Conservation (phyloP, 1,284 basidiomycete genomes). For the Fistulinella cinereoalba region DNA sequence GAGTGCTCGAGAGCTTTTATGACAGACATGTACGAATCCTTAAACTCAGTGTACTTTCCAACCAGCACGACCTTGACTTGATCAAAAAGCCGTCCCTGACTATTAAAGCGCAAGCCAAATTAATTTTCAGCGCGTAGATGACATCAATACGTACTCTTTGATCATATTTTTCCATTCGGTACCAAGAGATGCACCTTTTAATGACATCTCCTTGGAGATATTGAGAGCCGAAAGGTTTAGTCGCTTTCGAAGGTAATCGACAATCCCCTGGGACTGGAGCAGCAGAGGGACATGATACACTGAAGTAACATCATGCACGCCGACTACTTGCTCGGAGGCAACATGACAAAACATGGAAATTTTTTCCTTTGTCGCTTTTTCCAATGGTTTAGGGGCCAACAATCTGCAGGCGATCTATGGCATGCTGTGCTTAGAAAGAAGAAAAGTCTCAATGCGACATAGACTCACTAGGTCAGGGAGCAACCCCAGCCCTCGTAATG, state of each 20-base stretch:
- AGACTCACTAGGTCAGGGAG: conserved; percentile 88
- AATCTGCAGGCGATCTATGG: conserved; percentile 88
- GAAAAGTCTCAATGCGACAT: too few species aligned
- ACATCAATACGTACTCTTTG: conserved; percentile 46
- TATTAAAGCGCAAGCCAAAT: conserved; percentile 29
- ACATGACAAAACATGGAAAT: conserved; percentile 99
- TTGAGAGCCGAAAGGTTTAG: conserved; percentile 68
- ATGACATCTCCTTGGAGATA: conserved; percentile 55
- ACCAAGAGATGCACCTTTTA: conserved; percentile 66
- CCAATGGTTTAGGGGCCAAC: conserved; percentile 69
- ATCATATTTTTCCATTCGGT: conserved; percentile 85
- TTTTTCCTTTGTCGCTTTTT: conserved; percentile 87
- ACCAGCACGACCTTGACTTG: conserved; percentile 90
- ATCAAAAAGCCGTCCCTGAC: conserved; percentile 92
- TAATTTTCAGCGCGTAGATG: not conserved
- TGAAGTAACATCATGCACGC: conserved; percentile 94
- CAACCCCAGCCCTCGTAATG: conserved; percentile 89
- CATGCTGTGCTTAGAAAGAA: not conserved
- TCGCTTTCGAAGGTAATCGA: conserved; percentile 81
- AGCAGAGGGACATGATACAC: conserved; percentile 98
- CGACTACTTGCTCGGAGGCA: conserved; percentile 88
- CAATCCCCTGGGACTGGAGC: conserved; percentile 88
- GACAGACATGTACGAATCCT: conserved; percentile 99
- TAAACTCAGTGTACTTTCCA: conserved; percentile 96
- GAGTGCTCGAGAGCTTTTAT: conserved; percentile 97